Conservation (phyloP, 169 alveolate genomes). For the Plasmodium gallinaceum region DNA sequence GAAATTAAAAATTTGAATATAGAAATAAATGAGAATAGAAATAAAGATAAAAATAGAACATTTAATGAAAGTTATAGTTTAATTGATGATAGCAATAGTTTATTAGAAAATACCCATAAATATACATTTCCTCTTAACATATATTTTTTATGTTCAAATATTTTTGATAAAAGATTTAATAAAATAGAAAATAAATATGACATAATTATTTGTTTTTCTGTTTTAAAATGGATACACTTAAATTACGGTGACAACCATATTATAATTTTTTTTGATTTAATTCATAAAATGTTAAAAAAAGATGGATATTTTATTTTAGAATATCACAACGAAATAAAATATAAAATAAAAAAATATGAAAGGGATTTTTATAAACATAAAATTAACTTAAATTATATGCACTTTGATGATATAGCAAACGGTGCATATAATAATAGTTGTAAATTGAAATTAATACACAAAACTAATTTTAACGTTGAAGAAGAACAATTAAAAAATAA, state of each 20-base stretch:
- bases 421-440: slow-evolving; percentile 25
- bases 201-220: slow-evolving; percentile 50
- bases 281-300: slow-evolving; percentile 29
- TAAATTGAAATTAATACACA: slow-evolving; percentile 16
- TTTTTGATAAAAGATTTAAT: slow-evolving; percentile 36
- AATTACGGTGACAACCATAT: slow-evolving; percentile 50
- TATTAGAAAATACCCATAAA: neutral
- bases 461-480: slow-evolving; percentile 12
- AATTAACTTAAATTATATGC: slow-evolving; percentile 24
- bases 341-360: slow-evolving; percentile 35
- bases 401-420: slow-evolving; percentile 45
- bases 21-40: neutral
- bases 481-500: neutral
- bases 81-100: neutral
- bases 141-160: slow-evolving; percentile 50
- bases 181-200: slow-evolving; percentile 34
- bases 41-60: neutral
- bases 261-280: slow-evolving; percentile 45
- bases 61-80: neutral
- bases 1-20: neutral
- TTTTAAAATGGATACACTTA: slow-evolving; percentile 68
- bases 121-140: slow-evolving; percentile 38
- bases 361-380: slow-evolving; percentile 16
- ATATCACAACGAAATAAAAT: slow-evolving; percentile 54
- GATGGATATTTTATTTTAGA: slow-evolving; percentile 59